Conservation (phyloP, 345 rosid genomes). For the Gossypium rotundifolium region DNA sequence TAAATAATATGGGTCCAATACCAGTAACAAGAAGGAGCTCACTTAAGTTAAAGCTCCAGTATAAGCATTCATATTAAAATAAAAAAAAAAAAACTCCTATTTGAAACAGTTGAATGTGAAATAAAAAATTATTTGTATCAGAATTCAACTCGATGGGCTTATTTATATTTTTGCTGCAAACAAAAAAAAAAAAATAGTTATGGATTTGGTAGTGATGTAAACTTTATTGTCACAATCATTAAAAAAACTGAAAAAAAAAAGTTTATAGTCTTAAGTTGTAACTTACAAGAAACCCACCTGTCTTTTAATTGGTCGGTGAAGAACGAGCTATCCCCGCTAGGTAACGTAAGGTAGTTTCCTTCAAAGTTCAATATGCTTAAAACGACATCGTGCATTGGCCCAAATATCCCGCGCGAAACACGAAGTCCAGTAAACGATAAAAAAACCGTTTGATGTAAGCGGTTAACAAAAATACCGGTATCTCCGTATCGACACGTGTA, state of each 20-base stretch:
- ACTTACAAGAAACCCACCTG: background rate
- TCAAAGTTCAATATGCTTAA: background rate
- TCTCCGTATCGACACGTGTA: too few species aligned
- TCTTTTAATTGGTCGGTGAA: background rate
- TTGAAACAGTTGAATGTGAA: too few species aligned
- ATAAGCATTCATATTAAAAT: too few species aligned
- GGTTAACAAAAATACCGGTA: constrained; percentile 28
- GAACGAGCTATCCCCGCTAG: background rate
- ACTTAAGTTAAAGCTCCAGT: too few species aligned
- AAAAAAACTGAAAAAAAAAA: background rate
- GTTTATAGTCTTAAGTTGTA: too few species aligned
- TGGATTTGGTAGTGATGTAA: background rate
- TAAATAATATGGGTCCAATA: too few species aligned
- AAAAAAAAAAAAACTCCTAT: too few species aligned
- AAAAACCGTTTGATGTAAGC: constrained; percentile 28
- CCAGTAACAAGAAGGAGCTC: too few species aligned
- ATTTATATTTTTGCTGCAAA: background rate
- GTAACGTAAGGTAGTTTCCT: background rate
- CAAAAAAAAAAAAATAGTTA: background rate
- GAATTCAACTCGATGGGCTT: background rate
- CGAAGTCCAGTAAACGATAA: constrained; percentile 7
- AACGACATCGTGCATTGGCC: constrained; percentile 13
- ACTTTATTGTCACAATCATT: background rate
- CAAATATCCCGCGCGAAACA: constrained; percentile 4
- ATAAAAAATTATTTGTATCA: too few species aligned